phyloP scores from a whole-genome alignment of 1,284 basidiomycete genomes.

The Tylopilus sp. region DNA sequence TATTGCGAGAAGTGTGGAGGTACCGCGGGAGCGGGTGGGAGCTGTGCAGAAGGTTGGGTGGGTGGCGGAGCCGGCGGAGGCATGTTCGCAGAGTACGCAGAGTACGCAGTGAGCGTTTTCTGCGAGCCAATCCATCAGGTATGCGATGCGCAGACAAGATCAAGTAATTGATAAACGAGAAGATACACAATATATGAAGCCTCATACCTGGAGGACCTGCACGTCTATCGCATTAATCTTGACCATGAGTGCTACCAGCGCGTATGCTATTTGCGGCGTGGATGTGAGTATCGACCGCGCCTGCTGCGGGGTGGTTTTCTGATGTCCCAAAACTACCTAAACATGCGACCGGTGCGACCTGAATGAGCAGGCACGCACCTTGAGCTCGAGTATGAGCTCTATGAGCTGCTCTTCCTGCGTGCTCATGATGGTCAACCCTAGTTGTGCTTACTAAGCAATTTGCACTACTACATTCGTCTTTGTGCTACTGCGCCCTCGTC shows the following conservation, averaged over 20 bases:
- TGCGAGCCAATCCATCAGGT: slow-evolving; percentile 12
- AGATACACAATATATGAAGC: background rate
- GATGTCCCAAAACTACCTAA: slow-evolving; percentile 1
- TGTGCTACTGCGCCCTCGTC: too few species aligned
- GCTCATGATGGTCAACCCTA: slow-evolving; percentile 20
- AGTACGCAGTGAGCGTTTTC: slow-evolving; percentile 37
- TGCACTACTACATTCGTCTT: too few species aligned
- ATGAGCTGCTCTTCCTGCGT: slow-evolving; percentile 56
- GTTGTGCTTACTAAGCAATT: slow-evolving; percentile 16
- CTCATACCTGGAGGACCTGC: slow-evolving; percentile 63
- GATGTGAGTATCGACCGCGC: slow-evolving; percentile 63
- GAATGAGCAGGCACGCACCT: slow-evolving; percentile 36
- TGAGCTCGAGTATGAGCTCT: slow-evolving; percentile 63
- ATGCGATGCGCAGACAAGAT: background rate
- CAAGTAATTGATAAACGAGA: slow-evolving; percentile 1
- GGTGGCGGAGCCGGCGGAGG: slow-evolving; percentile 27
- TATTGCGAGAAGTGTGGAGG: slow-evolving; percentile 48
- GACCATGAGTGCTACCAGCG: slow-evolving; percentile 70
- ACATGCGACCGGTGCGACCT: background rate
- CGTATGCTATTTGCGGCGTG: slow-evolving; percentile 72
- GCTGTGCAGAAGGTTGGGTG: slow-evolving; percentile 28
- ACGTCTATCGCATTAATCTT: slow-evolving; percentile 68
- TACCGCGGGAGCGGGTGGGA: slow-evolving; percentile 35
- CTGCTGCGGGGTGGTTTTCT: slow-evolving; percentile 72
- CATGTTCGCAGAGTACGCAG: slow-evolving; percentile 32